Conservation (phyloP, 257 asterid species). For the Solanum arcanum region DNA sequence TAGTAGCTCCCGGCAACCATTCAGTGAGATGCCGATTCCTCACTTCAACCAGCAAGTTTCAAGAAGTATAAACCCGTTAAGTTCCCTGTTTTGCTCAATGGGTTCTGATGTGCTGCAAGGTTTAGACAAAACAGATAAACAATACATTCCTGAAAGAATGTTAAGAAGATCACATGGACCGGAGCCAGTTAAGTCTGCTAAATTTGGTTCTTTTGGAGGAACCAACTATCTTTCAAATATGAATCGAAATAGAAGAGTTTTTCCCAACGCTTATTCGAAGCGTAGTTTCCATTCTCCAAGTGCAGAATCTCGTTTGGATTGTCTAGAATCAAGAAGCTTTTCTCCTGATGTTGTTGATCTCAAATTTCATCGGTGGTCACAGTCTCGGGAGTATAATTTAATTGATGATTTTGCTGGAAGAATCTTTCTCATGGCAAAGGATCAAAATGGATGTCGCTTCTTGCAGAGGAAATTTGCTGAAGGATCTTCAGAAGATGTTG, state of each 20-base stretch:
- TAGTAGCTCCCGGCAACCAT: background rate
- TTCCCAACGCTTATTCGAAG: background rate
- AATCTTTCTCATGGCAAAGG: constrained; percentile 52
- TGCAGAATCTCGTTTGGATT: background rate
- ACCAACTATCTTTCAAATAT: background rate
- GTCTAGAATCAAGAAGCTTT: background rate
- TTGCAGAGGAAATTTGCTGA: constrained; percentile 77
- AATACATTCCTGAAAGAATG: background rate
- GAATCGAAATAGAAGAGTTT: background rate
- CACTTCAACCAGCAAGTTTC: background rate
- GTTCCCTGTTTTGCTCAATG: background rate
- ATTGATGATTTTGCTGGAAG: background rate
- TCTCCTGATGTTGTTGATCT: background rate
- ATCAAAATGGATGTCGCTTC: constrained; percentile 91
- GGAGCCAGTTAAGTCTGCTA: background rate
- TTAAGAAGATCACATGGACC: background rate
- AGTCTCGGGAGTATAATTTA: background rate
- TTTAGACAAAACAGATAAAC: background rate
- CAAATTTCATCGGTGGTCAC: background rate
- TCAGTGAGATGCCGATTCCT: background rate
- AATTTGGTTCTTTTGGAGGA: background rate
- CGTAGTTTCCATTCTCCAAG: background rate
- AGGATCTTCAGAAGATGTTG: constrained; percentile 59
- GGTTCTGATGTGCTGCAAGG: background rate
- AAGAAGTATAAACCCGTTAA: background rate